Evolutionary conservation across 306 rosid genomes (phyloP), one percentile per base, ranked within the genome.

Genomic region (Albizia julibrissin): DNA sequence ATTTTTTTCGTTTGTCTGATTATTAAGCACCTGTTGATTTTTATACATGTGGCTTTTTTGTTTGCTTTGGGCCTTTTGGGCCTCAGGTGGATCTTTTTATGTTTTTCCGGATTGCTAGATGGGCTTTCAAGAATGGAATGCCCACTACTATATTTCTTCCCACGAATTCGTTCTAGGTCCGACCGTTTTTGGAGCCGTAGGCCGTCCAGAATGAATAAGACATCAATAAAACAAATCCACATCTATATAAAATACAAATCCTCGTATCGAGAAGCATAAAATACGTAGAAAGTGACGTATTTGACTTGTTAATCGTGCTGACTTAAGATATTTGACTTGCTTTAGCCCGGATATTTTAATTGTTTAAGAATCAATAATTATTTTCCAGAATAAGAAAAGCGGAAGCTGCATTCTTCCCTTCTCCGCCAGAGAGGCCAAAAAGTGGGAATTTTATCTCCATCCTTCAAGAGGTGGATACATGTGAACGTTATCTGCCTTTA

Each of bases 401-500:
- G 6, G 16, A 61, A 61, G 33, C 67, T 11, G 19, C 8, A 24
- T 61, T 61, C 7, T 10, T 3, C 1, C 34, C 14, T 26, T 24
- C 16, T 37, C 62, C 6, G 19, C 56, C 15, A 24, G 19, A 50
- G 72, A 29, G 27, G 76, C 54, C 61, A 19, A 8, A n/a, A 58
- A 22, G 29, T 10, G 10, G 21, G 69, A 64, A 64, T 64, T 27
- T 62, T 27, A 13, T 27, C 39, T 13, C 13, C 34, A 66, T 0
- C 39, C 67, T 69, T 11, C 81, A 18, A 44, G 83, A 21, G 29
- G n/a, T 21, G 3, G 11, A 79, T 46, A 27, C 86, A 9, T 74
- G 81, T 86, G 88, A 82, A 62, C 22, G 46, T 44, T 4, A 47
- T 47, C 24, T 44, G 0, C 56, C 39, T 58, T 5, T 65, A 14